Percentiles rank a stretch among this genome's conserved stretches.
Evolutionary conservation across 257 asterid genomes (phyloP).

Genomic region (Solanum stenotomum): DNA sequence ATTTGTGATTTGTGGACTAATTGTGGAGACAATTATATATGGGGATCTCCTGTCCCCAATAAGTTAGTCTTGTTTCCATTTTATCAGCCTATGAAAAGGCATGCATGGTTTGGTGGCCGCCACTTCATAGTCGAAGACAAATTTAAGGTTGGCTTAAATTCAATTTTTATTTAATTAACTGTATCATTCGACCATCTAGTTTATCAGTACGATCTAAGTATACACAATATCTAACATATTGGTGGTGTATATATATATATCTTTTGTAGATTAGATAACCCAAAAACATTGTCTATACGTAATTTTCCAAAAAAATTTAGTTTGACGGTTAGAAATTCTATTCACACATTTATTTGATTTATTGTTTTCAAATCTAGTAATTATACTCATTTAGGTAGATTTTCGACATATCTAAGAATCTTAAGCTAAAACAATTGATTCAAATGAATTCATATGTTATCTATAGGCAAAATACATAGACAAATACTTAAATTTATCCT

Average conservation of each 20-base stretch:
- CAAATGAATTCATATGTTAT: not conserved
- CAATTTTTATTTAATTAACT: accelerated
- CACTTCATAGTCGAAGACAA: not conserved
- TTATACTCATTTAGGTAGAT: not conserved
- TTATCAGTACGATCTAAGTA: not conserved
- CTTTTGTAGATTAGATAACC: not conserved
- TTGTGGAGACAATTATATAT: not conserved
- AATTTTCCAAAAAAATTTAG: not conserved
- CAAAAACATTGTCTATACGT: too few species aligned
- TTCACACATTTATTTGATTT: not conserved
- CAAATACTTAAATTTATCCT: too few species aligned
- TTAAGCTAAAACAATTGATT: not conserved
- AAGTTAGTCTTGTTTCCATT: not conserved
- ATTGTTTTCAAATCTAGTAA: not conserved
- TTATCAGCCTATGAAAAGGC: not conserved
- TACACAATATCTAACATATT: not conserved
- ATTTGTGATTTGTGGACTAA: not conserved
- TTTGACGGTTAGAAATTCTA: not conserved
- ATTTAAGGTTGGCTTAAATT: not conserved
- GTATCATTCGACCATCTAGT: not conserved
- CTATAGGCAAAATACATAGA: not conserved
- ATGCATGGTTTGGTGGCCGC: not conserved
- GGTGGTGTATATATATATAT: too few species aligned
- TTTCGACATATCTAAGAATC: not conserved
- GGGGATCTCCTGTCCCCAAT: not conserved